Conservation (phyloP, 2,329 filamentous ascomycete species). For the Onygena corvina region DNA sequence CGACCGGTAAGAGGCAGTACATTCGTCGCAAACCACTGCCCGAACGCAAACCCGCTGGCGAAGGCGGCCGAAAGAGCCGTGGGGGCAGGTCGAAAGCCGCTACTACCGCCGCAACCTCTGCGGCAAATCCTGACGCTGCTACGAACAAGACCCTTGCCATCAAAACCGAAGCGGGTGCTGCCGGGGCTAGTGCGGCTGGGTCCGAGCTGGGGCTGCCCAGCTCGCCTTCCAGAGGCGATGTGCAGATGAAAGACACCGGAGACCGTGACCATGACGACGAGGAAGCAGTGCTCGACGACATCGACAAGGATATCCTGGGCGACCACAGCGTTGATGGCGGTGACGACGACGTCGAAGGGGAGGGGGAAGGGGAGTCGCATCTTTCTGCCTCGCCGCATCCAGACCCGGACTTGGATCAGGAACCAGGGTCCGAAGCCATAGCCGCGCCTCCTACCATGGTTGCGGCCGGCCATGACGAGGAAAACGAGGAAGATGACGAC, state of each 20-base stretch:
- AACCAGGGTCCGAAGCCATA: neutral
- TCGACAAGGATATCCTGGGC: slow-evolving; percentile 9
- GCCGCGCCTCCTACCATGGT: neutral
- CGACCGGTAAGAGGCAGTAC: neutral
- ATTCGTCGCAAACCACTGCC: slow-evolving; percentile 2
- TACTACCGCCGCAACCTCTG: neutral
- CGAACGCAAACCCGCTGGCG: neutral
- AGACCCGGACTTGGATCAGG: neutral
- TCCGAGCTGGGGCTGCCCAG: slow-evolving; percentile 3
- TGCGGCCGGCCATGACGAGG: neutral
- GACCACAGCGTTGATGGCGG: slow-evolving; percentile 1
- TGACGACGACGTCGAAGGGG: slow-evolving; percentile 1
- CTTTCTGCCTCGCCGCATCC: neutral
- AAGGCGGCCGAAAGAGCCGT: neutral
- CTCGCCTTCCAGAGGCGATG: slow-evolving; percentile 3
- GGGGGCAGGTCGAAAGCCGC: neutral
- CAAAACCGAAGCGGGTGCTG: neutral
- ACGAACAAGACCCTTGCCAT: neutral
- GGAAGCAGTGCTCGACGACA: slow-evolving; percentile 5
- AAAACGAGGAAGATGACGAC: slow-evolving; percentile 4
- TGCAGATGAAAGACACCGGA: neutral
- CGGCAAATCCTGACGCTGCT: neutral
- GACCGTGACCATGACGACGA: slow-evolving; percentile 1
- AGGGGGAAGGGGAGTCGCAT: slow-evolving; percentile 5
- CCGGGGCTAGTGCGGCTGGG: neutral